Evolutionary conservation across 352 stramenopile species (phyloP).

Genomic region (Pythium chondricola): DNA sequence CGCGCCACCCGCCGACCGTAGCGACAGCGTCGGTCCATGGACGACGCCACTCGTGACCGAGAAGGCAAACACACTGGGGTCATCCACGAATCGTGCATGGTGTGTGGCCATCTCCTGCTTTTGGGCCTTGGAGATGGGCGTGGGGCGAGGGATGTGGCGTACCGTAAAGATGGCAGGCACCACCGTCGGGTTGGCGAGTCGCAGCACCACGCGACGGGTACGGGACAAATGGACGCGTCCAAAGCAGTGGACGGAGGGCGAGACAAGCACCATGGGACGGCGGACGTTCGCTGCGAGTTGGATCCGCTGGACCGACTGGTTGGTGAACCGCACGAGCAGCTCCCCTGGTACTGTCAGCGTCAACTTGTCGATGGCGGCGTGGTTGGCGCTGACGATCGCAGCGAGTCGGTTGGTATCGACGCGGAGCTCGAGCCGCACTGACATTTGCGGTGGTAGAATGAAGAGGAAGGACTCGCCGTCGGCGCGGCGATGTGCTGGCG

Average conservation of each 20-base stretch:
- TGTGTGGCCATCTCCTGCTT: conserved; percentile 43
- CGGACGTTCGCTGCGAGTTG: conserved; percentile 38
- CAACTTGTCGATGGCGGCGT: not conserved
- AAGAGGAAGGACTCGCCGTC: conserved; percentile 70
- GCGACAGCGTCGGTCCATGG: conserved; percentile 44
- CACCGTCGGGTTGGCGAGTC: conserved; percentile 53
- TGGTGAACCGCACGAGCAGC: conserved; percentile 64
- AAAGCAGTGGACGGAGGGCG: conserved; percentile 60
- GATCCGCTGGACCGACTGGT: conserved; percentile 56
- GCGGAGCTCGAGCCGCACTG: conserved; percentile 60
- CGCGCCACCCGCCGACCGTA: conserved; percentile 40
- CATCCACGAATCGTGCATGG: conserved; percentile 47
- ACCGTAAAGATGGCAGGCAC: conserved; percentile 51
- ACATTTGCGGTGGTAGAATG: conserved; percentile 55
- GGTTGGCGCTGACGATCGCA: not conserved
- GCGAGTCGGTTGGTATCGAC: conserved; percentile 30
- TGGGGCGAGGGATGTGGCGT: conserved; percentile 44
- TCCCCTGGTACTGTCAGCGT: conserved; percentile 27
- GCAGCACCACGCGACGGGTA: conserved; percentile 35
- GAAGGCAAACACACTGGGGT: conserved; percentile 60
- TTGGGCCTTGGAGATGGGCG: conserved; percentile 48
- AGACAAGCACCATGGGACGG: conserved; percentile 47
- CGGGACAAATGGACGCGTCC: conserved; percentile 51
- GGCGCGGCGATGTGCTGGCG: conserved; percentile 41
- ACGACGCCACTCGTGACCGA: conserved; percentile 33